Evolutionary conservation across 768 basidiomycete genomes (phyloP), one percentile per base, ranked within the genome.

Genomic region (Lactifluus subvellereus): DNA sequence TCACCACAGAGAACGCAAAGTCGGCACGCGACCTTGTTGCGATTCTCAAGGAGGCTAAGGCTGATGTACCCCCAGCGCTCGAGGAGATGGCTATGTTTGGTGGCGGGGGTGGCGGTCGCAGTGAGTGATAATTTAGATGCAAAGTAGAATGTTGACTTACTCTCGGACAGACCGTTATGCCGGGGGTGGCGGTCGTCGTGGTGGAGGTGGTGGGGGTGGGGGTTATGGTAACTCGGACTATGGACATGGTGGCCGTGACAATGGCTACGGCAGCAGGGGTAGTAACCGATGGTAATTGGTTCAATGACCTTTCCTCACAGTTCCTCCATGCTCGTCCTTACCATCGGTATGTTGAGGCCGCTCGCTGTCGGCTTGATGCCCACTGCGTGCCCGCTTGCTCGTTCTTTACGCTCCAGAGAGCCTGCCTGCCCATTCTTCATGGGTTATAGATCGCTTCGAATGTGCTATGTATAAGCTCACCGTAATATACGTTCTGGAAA

Each of bases 1-100:
- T 98, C 78, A 97, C 94, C 51, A 91, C 95, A 54, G 94, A 98
- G 70, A 96, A 97, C 74, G 86, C 92, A 54, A 97, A 96, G 77
- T 85, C 87, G 66, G 95, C 96, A 27, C 89, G 94, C 45, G 97
- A 99, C 71, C 83, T 99, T 10, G 78, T 98, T 62, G 79, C 75
- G 61, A 97, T 98, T 66, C 77, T 98, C 65, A 78, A 82, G 59
- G 94, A 97, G 74, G 91, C 93, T 22, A 94, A 94, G 72, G 86
- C 92, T 14, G 77, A 78, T 52, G 81, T 98, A 40, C 93, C 95
- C 30, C 84, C 92, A 60, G 91, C 96, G 70, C 79, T 99, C 0
- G 89, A 95, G 74, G 91, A 97, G 77, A 96, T 97, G 94, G 82
- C 82, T 0, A 86, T 86, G 79, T 94, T 85, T 73, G 85, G 91